These are phyloP conservation scores for carrot (Daucus carota) DNA, from an alignment of 129 eudicot genomes.

Conservation along the genomic window DNA sequence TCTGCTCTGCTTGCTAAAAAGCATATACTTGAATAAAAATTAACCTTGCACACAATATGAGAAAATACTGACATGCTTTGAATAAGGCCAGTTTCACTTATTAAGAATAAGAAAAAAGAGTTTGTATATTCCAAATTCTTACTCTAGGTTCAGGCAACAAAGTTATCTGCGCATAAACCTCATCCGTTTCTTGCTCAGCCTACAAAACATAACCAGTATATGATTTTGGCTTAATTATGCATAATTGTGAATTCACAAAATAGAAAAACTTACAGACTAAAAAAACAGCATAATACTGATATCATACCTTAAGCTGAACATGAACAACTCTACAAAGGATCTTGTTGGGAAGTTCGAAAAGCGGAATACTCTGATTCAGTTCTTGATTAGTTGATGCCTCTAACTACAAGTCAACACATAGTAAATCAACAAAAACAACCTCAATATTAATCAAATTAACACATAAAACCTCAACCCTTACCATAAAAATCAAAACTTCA, in stretches of 20 bases:
- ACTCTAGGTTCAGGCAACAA: conserved; percentile 71
- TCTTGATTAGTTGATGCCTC: conserved; percentile 92
- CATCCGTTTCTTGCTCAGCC: conserved; percentile 96
- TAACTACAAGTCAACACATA: conserved; percentile 38
- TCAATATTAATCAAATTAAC: neutral
- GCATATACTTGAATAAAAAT: neutral
- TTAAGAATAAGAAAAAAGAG: neutral
- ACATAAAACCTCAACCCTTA: conserved; percentile 15
- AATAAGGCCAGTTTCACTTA: neutral
- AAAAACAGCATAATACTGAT: neutral
- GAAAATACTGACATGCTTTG: neutral
- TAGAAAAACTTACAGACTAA: neutral
- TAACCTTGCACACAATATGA: neutral
- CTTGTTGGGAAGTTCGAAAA: conserved; percentile 57
- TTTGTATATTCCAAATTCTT: conserved; percentile 17
- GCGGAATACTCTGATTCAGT: conserved; percentile 50
- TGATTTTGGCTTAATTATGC: neutral
- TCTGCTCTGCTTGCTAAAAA: conserved; percentile 61
- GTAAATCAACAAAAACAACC: conserved; percentile 19
- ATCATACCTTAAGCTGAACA: conserved; percentile 46
- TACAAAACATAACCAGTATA: conserved; percentile 21
- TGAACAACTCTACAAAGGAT: conserved; percentile 73
- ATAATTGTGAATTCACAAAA: neutral
- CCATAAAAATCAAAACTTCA: conserved; percentile 11
- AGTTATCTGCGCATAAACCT: conserved; percentile 89